Evolutionary conservation across 257 asterid genomes (phyloP), one percentile per base, ranked within the genome.

Genomic region (Perilla frutescens): DNA sequence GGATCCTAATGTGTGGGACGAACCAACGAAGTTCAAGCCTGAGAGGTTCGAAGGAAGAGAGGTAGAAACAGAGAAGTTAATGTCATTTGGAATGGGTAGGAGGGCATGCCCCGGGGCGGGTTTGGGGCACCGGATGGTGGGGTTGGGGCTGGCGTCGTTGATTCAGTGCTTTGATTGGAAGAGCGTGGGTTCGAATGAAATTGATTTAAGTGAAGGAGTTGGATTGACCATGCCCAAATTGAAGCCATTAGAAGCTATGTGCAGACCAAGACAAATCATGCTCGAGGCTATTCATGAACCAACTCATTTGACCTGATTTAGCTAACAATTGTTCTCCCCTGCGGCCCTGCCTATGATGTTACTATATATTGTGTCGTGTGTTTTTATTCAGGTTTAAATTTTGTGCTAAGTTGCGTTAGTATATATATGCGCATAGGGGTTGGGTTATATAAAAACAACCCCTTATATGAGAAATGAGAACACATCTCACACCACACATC

Each of bases 61-160:
- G 1, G 68, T 61, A 15, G 70, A 40, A 12, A n/a, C 62, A 1
- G 36, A 55, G 8, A 76, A 49, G 58, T 51, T 76, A 57, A 11
- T 80, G 61, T 71, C 75, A 0, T 80, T 80, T 44, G 84, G 81
- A 15, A 66, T 76, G 76, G 84, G 84, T 4, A 71, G 81, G 55
- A 34, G 37, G 37, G 37, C 37, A 1, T 34, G 37, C 37, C 37
- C 37, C 37, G 37, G 37, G 37, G 37, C 58, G 1, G 77, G 70
- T 12, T 31, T 77, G 59, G 81, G 57, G 4, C 74, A 66, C 1
- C 51, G 56, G 62, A 37, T 77, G 57, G 66, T 71, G 15, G 81
- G 78, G 4, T 34, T 65, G 65, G 74, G 20, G 7, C 71, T 77
- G 74, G 78, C 74, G 1, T 77, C 81, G 7, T 39, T 77, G 77